Conservation (phyloP, 108 stramenopile genomes). For the Nannochloropsis gaditana region DNA sequence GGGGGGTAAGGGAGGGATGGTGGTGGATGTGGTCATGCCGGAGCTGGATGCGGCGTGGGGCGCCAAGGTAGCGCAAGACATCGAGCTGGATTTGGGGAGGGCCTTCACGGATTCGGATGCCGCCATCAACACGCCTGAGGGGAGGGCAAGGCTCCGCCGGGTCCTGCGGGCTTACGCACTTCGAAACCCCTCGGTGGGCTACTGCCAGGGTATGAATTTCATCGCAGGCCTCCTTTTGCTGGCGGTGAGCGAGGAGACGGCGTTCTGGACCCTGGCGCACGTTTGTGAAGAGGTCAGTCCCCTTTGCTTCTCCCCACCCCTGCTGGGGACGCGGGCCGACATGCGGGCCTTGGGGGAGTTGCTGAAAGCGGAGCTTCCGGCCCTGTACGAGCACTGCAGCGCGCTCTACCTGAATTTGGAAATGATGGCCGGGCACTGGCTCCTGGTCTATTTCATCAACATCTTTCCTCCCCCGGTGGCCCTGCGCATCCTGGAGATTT, state of each 20-base stretch:
- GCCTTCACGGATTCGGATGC: constrained; percentile 18
- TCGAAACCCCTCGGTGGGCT: constrained; percentile 46
- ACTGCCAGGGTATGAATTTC: constrained; percentile 54
- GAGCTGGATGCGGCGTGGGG: constrained; percentile 19
- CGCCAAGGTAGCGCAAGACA: neutral
- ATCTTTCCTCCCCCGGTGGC: constrained; percentile 22
- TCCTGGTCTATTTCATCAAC: constrained; percentile 25
- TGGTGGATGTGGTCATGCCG: neutral
- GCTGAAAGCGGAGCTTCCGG: neutral
- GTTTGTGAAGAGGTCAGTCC: neutral
- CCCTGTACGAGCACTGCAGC: neutral
- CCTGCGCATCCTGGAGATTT: constrained; percentile 23
- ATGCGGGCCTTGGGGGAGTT: constrained; percentile 24
- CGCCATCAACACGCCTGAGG: constrained; percentile 22
- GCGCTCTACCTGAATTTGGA: constrained; percentile 24
- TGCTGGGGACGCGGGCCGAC: constrained; percentile 23
- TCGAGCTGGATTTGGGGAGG: constrained; percentile 12
- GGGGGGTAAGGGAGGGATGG: neutral
- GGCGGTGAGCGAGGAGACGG: constrained; percentile 30
- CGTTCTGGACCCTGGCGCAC: constrained; percentile 27
- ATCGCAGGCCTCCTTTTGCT: constrained; percentile 47
- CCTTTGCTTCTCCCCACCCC: neutral
- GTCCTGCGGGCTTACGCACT: constrained; percentile 44
- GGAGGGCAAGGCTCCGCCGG: constrained; percentile 27
- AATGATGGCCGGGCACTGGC: constrained; percentile 24